phyloP scores from a whole-genome alignment of 2,329 filamentous ascomycete genomes.

The Fusarium irregulare region DNA sequence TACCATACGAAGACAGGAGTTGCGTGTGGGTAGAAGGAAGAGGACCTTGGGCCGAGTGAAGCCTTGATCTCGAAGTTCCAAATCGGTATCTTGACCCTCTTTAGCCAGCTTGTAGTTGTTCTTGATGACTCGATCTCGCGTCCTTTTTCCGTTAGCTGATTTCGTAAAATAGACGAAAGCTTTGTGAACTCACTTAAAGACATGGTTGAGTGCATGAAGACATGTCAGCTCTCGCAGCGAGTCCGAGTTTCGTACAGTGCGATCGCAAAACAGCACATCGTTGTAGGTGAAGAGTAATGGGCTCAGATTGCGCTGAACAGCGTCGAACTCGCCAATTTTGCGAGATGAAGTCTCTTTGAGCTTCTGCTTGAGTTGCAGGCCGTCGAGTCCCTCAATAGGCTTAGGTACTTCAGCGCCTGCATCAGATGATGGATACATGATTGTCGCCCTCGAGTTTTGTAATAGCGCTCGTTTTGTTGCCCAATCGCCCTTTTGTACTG shows the following conservation, averaged over 20 bases:
- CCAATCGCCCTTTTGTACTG: slow-evolving; percentile 64
- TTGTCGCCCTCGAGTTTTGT: slow-evolving; percentile 61
- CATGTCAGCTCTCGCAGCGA: slow-evolving; percentile 78
- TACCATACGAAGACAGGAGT: slow-evolving; percentile 83
- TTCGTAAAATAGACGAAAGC: neutral
- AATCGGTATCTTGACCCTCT: slow-evolving; percentile 70
- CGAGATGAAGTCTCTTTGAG: slow-evolving; percentile 66
- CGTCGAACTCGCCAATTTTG: slow-evolving; percentile 67
- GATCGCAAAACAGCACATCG: slow-evolving; percentile 80
- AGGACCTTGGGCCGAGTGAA: slow-evolving; percentile 95
- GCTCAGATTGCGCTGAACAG: slow-evolving; percentile 72
- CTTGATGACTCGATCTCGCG: slow-evolving; percentile 89
- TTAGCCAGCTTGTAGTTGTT: slow-evolving; percentile 85
- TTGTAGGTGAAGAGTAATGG: slow-evolving; percentile 83
- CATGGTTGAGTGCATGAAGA: slow-evolving; percentile 89
- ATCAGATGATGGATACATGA: slow-evolving; percentile 59
- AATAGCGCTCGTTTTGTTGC: slow-evolving; percentile 59
- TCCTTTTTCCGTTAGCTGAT: slow-evolving; percentile 59
- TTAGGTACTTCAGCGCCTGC: slow-evolving; percentile 47
- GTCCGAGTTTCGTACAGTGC: slow-evolving; percentile 75
- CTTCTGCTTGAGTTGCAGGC: slow-evolving; percentile 76
- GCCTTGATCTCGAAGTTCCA: slow-evolving; percentile 89
- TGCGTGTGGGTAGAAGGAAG: slow-evolving; percentile 87
- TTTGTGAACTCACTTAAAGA: slow-evolving; percentile 75
- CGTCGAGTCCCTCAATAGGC: slow-evolving; percentile 54